A percentile compares a stretch with the other conserved stretches of the same genome.
phyloP scores from a whole-genome alignment of 805 yeast genomes.

The Yamadazyma sp. region DNA sequence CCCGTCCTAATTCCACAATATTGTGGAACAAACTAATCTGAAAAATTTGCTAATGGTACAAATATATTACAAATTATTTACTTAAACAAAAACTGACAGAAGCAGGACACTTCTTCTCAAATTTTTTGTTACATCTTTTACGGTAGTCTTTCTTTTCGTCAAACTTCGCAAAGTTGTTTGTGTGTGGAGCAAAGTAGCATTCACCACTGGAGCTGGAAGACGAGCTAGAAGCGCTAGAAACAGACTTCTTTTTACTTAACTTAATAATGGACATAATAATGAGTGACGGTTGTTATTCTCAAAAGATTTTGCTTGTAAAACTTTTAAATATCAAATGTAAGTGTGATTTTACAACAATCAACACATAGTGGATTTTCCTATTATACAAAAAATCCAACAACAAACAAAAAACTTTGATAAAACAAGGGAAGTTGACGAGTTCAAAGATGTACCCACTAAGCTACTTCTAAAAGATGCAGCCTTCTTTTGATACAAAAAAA shows the following conservation, averaged over 20 bases:
- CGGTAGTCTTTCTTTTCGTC: constrained; percentile 48
- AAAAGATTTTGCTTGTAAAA: background rate
- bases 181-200: constrained; percentile 12
- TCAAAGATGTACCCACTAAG: background rate
- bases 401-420: background rate
- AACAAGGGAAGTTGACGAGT: constrained; percentile 5
- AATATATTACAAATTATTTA: constrained; percentile 24
- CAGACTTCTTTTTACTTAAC: constrained; percentile 26
- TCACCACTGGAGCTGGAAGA: constrained; percentile 15
- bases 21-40: too few relatives aligned
- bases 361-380: constrained; percentile 8
- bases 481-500: background rate
- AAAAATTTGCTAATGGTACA: constrained; percentile 10
- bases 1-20: too few relatives aligned
- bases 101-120: constrained; percentile 27
- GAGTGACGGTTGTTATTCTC: background rate
- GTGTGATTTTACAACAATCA: constrained; percentile 4
- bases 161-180: constrained; percentile 33
- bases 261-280: constrained; percentile 19
- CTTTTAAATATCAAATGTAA: background rate
- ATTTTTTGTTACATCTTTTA: constrained; percentile 32
- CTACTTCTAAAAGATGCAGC: background rate
- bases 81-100: constrained; percentile 44
- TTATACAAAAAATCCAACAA: constrained; percentile 7
- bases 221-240: constrained; percentile 22